Percentiles rank a stretch among this genome's conserved stretches.
phyloP scores from a whole-genome alignment of 2,329 filamentous ascomycete species.

The Didymella pinodella region DNA sequence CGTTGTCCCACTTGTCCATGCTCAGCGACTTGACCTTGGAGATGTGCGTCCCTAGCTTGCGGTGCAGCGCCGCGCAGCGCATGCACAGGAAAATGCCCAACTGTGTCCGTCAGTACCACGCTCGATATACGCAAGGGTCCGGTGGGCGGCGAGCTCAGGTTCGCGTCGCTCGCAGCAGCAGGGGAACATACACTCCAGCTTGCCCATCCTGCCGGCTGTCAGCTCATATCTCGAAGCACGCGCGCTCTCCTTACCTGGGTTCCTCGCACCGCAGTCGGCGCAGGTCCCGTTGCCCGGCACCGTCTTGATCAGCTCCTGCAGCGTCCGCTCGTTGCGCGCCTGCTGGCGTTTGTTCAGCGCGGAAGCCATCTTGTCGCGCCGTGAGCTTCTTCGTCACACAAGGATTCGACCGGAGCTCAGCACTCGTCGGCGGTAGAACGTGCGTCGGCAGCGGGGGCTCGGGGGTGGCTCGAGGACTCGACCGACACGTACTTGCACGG shows the following conservation, averaged over 20 bases:
- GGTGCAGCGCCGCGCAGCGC: conserved; percentile 93
- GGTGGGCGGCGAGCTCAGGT: conserved; percentile 4
- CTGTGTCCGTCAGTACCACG: conserved; percentile 57
- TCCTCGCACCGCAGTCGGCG: conserved; percentile 89
- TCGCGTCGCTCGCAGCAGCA: conserved; percentile 7
- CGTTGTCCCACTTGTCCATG: conserved; percentile 96
- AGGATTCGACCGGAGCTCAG: conserved; percentile 12
- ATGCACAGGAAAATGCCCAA: conserved; percentile 96
- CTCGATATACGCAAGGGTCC: background rate
- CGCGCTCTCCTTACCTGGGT: conserved; percentile 74
- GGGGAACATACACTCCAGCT: conserved; percentile 83
- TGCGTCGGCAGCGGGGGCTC: conserved; percentile 18
- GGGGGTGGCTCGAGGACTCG: conserved; percentile 11
- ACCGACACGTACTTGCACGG: conserved; percentile 10
- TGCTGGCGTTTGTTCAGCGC: conserved; percentile 94
- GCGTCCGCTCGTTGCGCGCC: conserved; percentile 90
- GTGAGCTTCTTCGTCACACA: conserved; percentile 15
- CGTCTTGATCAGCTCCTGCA: conserved; percentile 87
- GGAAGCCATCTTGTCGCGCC: conserved; percentile 66
- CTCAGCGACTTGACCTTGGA: conserved; percentile 98
- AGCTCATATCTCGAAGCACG: conserved; percentile 29
- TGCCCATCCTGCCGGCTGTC: conserved; percentile 76
- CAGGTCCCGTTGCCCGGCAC: conserved; percentile 91
- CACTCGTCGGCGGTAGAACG: conserved; percentile 16
- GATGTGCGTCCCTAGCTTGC: conserved; percentile 95